Evolutionary conservation across 2,329 filamentous ascomycete species (phyloP).

Genomic region (Curvularia eragrostidis): DNA sequence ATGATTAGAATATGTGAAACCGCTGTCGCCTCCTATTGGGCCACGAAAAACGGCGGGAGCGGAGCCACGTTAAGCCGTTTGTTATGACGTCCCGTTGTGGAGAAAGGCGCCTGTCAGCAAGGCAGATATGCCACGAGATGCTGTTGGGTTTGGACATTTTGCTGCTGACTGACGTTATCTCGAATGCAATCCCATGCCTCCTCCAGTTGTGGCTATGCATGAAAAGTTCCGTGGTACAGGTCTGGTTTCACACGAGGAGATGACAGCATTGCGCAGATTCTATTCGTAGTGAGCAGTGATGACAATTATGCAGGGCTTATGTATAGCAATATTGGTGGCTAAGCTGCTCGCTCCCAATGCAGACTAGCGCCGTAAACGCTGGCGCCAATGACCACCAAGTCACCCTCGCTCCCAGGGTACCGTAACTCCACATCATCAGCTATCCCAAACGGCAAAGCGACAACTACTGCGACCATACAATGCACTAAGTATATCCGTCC

Average conservation of each 20-base stretch:
- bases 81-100: constrained; percentile 34
- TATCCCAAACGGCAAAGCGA: constrained; percentile 17
- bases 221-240: constrained; percentile 20
- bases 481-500: neutral
- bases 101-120: constrained; percentile 18
- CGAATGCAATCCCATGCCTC: constrained; percentile 5
- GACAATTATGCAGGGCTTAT: constrained; percentile 48
- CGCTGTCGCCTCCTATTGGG: constrained; percentile 24
- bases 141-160: neutral
- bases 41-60: constrained; percentile 14
- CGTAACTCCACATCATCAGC: constrained; percentile 20
- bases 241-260: constrained; percentile 27
- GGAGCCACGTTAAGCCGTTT: constrained; percentile 17
- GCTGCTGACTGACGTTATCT: constrained; percentile 12
- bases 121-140: constrained; percentile 7
- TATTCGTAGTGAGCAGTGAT: constrained; percentile 28
- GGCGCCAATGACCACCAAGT: constrained; percentile 10
- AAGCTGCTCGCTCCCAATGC: constrained; percentile 26
- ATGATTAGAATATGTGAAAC: constrained; percentile 13
- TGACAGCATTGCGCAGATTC: constrained; percentile 30
- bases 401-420: constrained; percentile 5
- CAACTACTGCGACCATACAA: constrained; percentile 6
- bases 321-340: constrained; percentile 50
- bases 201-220: constrained; percentile 17
- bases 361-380: constrained; percentile 17